phyloP scores from a whole-genome alignment of 768 basidiomycete species.

The Infundibulicybe gibba region DNA sequence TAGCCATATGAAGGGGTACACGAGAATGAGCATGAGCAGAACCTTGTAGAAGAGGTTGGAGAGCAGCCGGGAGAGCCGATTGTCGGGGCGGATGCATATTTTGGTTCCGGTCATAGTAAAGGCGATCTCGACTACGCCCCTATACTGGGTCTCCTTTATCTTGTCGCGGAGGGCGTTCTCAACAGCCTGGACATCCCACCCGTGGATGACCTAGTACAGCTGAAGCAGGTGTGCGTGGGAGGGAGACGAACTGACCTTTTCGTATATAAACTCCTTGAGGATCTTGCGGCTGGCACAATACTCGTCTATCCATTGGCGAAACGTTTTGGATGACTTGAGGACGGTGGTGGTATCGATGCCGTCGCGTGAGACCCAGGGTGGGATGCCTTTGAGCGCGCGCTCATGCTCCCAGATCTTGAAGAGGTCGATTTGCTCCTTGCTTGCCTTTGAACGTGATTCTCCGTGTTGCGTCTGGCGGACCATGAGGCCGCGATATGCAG shows the following conservation, averaged over 20 bases:
- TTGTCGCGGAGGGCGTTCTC: slow-evolving; percentile 37
- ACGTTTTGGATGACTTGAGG: slow-evolving; percentile 18
- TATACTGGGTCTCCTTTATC: slow-evolving; percentile 39
- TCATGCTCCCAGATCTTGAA: slow-evolving; percentile 34
- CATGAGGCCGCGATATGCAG: slow-evolving; percentile 58
- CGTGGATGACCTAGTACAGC: slow-evolving; percentile 32
- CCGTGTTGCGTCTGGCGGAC: slow-evolving; percentile 42
- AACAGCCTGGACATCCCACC: slow-evolving; percentile 43
- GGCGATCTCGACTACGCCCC: slow-evolving; percentile 41
- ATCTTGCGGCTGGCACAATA: slow-evolving; percentile 50
- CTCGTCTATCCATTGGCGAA: slow-evolving; percentile 59
- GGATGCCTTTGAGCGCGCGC: slow-evolving; percentile 34
- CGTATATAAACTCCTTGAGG: slow-evolving; percentile 56
- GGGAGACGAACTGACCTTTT: slow-evolving; percentile 30
- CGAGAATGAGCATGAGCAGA: slow-evolving; percentile 64
- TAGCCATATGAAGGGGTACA: slow-evolving; percentile 82
- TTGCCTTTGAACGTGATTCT: slow-evolving; percentile 30
- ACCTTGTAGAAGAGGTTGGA: slow-evolving; percentile 67
- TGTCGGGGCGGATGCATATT: slow-evolving; percentile 67
- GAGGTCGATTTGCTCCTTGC: slow-evolving; percentile 29
- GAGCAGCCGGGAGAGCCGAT: slow-evolving; percentile 59
- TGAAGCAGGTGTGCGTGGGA: not conserved
- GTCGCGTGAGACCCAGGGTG: slow-evolving; percentile 36
- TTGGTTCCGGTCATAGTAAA: slow-evolving; percentile 44
- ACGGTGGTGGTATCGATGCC: not conserved